phyloP scores from a whole-genome alignment of 768 basidiomycete species.

The Boletellus ananiceps region DNA sequence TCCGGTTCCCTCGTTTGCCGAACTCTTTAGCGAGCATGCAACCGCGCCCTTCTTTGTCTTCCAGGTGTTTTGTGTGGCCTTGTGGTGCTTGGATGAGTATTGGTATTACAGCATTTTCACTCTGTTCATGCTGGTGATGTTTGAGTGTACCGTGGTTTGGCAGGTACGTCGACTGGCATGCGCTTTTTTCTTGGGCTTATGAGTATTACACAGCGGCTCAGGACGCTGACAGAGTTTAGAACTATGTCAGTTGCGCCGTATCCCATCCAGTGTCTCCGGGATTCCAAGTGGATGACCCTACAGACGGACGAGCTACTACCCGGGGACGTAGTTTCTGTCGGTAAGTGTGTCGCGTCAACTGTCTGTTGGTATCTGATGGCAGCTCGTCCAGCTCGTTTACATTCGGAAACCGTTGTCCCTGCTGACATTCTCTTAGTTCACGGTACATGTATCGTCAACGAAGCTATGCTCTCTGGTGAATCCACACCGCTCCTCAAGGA shows the following conservation, averaged over 20 bases:
- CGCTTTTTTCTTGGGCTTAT: not conserved
- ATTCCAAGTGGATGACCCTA: constrained; percentile 73
- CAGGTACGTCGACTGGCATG: constrained; percentile 55
- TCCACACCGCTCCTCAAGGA: constrained; percentile 97
- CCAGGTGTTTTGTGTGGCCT: constrained; percentile 94
- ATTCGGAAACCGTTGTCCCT: constrained; percentile 82
- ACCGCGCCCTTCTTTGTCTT: constrained; percentile 99
- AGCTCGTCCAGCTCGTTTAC: constrained; percentile 48
- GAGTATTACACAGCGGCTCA: constrained; percentile 59
- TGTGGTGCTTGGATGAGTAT: constrained; percentile 98
- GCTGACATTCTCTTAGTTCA: constrained; percentile 91
- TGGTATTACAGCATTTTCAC: constrained; percentile 99
- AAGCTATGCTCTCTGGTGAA: constrained; percentile 98
- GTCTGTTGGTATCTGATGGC: not conserved
- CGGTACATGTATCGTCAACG: constrained; percentile 95
- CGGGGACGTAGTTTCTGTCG: constrained; percentile 81
- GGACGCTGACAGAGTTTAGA: constrained; percentile 90
- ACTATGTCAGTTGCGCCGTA: constrained; percentile 96
- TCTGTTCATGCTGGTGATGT: constrained; percentile 95
- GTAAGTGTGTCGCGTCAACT: constrained; percentile 40
- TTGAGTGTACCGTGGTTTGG: constrained; percentile 98
- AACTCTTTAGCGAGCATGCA: constrained; percentile 92
- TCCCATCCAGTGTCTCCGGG: constrained; percentile 76
- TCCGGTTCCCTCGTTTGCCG: constrained; percentile 89
- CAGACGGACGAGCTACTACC: constrained; percentile 87